phyloP scores from a whole-genome alignment of 2,329 filamentous ascomycete species.

The Penicillium sp. region DNA sequence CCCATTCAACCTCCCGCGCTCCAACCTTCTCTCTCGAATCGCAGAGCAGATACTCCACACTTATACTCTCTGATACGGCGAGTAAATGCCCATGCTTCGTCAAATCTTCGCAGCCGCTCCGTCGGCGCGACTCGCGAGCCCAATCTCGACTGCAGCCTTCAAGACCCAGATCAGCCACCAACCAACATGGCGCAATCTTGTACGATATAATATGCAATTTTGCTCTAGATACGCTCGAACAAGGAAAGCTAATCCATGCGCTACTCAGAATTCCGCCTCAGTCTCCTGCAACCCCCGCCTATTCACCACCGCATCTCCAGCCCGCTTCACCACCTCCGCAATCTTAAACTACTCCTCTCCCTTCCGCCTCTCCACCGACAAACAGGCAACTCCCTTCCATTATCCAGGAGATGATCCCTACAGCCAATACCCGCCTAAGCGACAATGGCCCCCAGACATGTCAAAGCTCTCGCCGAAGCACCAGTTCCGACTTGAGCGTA shows the following conservation, averaged over 20 bases:
- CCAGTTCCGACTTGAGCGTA: slow-evolving; percentile 67
- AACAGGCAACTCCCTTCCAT: slow-evolving; percentile 9
- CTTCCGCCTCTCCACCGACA: slow-evolving; percentile 25
- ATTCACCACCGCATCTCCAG: slow-evolving; percentile 14
- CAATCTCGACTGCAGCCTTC: slow-evolving; percentile 8
- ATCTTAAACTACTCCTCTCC: slow-evolving; percentile 16
- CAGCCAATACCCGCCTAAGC: slow-evolving; percentile 62
- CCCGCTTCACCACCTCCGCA: slow-evolving; percentile 14
- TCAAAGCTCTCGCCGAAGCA: slow-evolving; percentile 62
- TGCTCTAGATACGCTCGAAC: neutral
- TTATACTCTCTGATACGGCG: neutral
- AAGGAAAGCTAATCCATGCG: neutral
- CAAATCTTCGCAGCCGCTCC: slow-evolving; percentile 14
- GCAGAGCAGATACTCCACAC: neutral
- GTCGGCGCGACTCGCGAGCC: slow-evolving; percentile 8
- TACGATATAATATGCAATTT: slow-evolving; percentile 6
- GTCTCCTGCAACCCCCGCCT: slow-evolving; percentile 3
- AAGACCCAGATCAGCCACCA: slow-evolving; percentile 11
- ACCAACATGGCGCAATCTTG: slow-evolving; percentile 16
- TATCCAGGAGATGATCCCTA: slow-evolving; percentile 39
- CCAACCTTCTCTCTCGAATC: neutral
- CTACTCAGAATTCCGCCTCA: neutral
- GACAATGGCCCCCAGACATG: slow-evolving; percentile 66
- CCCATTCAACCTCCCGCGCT: neutral
- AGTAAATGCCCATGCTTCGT: slow-evolving; percentile 11